A percentile compares a stretch with the other conserved stretches of the same genome.
phyloP scores from a whole-genome alignment of 2,329 filamentous ascomycete species.

The Hymenoscyphus albidus region DNA sequence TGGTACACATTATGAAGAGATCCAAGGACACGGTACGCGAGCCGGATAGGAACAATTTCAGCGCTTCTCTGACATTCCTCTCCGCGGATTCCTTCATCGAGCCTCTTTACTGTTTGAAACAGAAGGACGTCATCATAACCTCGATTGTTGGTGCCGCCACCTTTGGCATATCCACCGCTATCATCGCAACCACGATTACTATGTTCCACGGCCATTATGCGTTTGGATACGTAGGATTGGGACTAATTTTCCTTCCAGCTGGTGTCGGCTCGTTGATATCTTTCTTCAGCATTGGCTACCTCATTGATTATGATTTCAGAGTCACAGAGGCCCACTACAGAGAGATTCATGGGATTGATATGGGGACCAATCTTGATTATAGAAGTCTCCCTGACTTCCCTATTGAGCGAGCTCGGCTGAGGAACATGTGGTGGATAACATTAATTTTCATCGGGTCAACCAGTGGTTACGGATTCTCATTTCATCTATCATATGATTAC shows the following conservation, averaged over 20 bases:
- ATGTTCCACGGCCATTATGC: slow-evolving; percentile 34
- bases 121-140: slow-evolving; percentile 11
- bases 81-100: slow-evolving; percentile 25
- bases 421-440: slow-evolving; percentile 16
- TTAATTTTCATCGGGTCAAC: slow-evolving; percentile 14
- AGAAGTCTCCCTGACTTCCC: slow-evolving; percentile 28
- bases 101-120: slow-evolving; percentile 11
- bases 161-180: slow-evolving; percentile 46
- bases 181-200: slow-evolving; percentile 41
- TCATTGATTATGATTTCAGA: slow-evolving; percentile 64
- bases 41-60: slow-evolving; percentile 23
- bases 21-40: slow-evolving; percentile 6
- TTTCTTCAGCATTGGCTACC: slow-evolving; percentile 44
- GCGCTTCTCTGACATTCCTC: slow-evolving; percentile 39
- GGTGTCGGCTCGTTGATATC: slow-evolving; percentile 45
- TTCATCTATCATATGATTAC: background rate
- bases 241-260: slow-evolving; percentile 35
- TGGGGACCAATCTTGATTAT: slow-evolving; percentile 1
- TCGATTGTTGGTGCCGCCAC: slow-evolving; percentile 41
- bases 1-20: slow-evolving; percentile 19
- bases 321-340: slow-evolving; percentile 36
- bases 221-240: slow-evolving; percentile 12
- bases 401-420: slow-evolving; percentile 16
- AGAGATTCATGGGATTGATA: slow-evolving; percentile 44
- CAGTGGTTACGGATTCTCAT: slow-evolving; percentile 13